A percentile compares a stretch with the other conserved stretches of the same genome.
Evolutionary conservation across 2,329 filamentous ascomycete genomes (phyloP).

Genomic region (Periconia digitata): DNA sequence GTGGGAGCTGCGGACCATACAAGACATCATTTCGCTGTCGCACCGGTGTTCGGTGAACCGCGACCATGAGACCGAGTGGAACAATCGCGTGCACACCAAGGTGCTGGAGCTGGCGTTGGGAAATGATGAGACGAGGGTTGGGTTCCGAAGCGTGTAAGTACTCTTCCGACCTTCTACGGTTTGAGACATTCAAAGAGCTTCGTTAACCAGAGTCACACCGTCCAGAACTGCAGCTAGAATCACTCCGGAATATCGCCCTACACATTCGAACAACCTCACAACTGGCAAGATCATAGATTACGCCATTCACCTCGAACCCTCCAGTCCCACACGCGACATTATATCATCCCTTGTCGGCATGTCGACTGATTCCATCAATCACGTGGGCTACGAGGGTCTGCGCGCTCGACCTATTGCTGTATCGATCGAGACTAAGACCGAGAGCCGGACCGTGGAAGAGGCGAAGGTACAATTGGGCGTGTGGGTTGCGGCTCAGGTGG

Average conservation of each 20-base stretch:
- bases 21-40: slow-evolving; percentile 10
- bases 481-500: slow-evolving; percentile 15
- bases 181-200: slow-evolving; percentile 7
- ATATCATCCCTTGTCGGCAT: slow-evolving; percentile 15
- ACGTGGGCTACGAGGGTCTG: slow-evolving; percentile 17
- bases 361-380: slow-evolving; percentile 16
- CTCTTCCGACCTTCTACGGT: slow-evolving; percentile 4
- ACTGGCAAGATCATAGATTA: slow-evolving; percentile 21
- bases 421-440: slow-evolving; percentile 20
- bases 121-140: slow-evolving; percentile 11
- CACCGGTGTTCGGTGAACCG: slow-evolving; percentile 10
- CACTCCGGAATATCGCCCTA: slow-evolving; percentile 13
- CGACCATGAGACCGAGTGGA: slow-evolving; percentile 9
- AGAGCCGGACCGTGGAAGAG: slow-evolving; percentile 15
- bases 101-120: slow-evolving; percentile 11
- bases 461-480: slow-evolving; percentile 20
- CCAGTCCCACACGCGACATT: slow-evolving; percentile 11
- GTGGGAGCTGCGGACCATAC: slow-evolving; percentile 12
- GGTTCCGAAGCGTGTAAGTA: slow-evolving; percentile 13
- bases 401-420: slow-evolving; percentile 15
- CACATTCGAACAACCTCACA: slow-evolving; percentile 14
- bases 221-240: slow-evolving; percentile 17
- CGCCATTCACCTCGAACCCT: slow-evolving; percentile 16
- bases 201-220: slow-evolving; percentile 10
- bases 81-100: slow-evolving; percentile 10